These are phyloP conservation scores for Neurospora hispaniola DNA, from an alignment of 495 filamentous ascomycete genomes.

Conservation along the genomic window DNA sequence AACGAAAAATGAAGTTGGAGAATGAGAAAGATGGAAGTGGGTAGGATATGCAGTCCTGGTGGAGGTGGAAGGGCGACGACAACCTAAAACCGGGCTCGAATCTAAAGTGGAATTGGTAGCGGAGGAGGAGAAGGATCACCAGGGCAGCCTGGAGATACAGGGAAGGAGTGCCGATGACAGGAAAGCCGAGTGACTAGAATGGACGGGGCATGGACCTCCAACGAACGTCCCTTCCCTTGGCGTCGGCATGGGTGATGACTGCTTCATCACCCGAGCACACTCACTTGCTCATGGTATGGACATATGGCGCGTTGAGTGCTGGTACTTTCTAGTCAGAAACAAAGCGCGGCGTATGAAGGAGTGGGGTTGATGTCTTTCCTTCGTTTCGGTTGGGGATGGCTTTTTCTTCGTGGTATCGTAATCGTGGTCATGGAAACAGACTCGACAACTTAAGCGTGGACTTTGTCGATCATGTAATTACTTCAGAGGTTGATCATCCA, in stretches of 20 bases:
- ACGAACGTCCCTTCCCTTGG: not conserved
- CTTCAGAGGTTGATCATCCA: not conserved
- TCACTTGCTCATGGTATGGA: not conserved
- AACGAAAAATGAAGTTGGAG: not conserved
- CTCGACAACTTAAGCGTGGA: not conserved
- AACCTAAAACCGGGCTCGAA: not conserved
- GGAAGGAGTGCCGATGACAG: not conserved
- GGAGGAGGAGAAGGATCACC: no score
- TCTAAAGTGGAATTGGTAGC: not conserved
- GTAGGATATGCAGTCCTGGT: not conserved
- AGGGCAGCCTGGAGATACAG: not conserved
- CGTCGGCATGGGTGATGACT: not conserved
- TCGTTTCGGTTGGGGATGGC: not conserved
- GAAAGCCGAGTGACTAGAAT: not conserved
- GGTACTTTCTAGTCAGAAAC: not conserved
- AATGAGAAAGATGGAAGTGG: not conserved
- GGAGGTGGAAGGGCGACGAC: not conserved
- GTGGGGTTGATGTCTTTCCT: not conserved
- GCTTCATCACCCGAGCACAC: not conserved
- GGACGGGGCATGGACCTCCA: not conserved
- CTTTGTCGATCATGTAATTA: not conserved
- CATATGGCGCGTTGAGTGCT: not conserved
- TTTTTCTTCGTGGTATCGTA: not conserved
- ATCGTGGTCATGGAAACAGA: not conserved
- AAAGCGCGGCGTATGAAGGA: not conserved